These are phyloP conservation scores for Citrus maxima DNA, from an alignment of 345 rosid genomes.

Conservation along the genomic window DNA sequence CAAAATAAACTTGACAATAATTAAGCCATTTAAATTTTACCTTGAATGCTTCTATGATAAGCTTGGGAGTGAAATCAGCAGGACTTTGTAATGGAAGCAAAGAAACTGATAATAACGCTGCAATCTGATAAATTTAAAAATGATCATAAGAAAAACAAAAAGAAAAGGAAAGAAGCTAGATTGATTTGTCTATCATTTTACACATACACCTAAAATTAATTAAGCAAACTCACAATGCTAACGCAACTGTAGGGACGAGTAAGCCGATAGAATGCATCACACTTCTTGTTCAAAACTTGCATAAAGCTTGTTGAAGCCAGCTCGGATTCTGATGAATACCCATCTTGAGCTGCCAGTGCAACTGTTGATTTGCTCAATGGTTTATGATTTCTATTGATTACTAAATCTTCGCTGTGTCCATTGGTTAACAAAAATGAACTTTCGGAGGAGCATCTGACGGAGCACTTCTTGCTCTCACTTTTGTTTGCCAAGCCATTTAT, in stretches of 20 bases:
- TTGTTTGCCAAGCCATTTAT: background rate
- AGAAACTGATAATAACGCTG: constrained; percentile 27
- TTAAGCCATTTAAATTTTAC: background rate
- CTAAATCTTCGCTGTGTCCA: background rate
- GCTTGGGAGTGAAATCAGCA: constrained; percentile 21
- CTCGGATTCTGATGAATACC: background rate
- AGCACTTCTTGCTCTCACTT: background rate
- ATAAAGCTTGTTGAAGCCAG: background rate
- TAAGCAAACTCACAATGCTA: constrained; percentile 27
- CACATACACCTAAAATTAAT: too few species aligned
- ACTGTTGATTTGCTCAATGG: background rate
- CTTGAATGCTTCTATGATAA: constrained; percentile 22
- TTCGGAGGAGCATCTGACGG: background rate
- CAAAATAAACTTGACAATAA: too few species aligned
- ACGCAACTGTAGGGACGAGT: constrained; percentile 28
- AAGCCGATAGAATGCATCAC: constrained; percentile 13
- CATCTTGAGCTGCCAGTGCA: background rate
- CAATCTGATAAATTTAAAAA: constrained; percentile 1
- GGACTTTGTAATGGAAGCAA: constrained; percentile 21
- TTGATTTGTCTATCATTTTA: too few species aligned
- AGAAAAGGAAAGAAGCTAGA: too few species aligned
- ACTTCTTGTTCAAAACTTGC: background rate
- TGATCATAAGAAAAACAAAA: too few species aligned
- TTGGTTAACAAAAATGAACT: background rate
- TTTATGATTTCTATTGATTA: background rate